These are phyloP conservation scores for Coniochaeta ligniaria DNA, from an alignment of 2,329 filamentous ascomycete genomes.

Conservation along the genomic window DNA sequence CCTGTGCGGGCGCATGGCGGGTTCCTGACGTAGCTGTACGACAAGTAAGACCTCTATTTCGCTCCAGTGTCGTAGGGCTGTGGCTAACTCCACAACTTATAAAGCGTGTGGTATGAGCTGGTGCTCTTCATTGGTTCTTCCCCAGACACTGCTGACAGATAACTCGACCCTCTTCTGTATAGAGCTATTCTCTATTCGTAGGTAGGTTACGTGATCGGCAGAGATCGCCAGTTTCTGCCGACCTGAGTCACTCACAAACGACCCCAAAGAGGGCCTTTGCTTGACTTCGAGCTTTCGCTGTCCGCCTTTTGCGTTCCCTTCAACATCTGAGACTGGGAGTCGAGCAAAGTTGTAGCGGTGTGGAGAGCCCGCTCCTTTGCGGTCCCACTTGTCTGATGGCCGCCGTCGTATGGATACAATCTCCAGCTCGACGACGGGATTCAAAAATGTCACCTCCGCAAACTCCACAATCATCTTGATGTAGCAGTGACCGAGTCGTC, in stretches of 20 bases:
- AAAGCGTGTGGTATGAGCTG: not conserved
- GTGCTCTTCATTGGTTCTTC: not conserved
- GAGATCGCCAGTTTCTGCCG: not conserved
- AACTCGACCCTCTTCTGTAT: not conserved
- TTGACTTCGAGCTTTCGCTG: not conserved
- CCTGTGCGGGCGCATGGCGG: not conserved
- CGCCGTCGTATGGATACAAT: not conserved
- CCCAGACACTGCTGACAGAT: not conserved
- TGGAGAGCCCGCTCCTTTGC: not conserved
- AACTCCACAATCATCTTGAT: not conserved
- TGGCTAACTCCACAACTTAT: not conserved
- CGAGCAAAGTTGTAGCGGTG: not conserved
- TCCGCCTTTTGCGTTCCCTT: not conserved
- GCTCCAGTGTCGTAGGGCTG: not conserved
- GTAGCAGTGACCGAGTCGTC: not conserved
- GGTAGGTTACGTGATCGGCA: not conserved
- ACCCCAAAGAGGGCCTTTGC: not conserved
- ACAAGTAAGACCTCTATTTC: not conserved
- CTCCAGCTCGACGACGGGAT: too few species aligned
- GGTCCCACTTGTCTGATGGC: not conserved
- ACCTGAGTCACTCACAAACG: not conserved
- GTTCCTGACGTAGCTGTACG: not conserved
- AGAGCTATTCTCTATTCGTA: too few species aligned
- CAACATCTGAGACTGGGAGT: not conserved
- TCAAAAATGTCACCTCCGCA: not conserved